phyloP scores from a whole-genome alignment of 1,284 basidiomycete species.

The Fomitopsis schrenkii region DNA sequence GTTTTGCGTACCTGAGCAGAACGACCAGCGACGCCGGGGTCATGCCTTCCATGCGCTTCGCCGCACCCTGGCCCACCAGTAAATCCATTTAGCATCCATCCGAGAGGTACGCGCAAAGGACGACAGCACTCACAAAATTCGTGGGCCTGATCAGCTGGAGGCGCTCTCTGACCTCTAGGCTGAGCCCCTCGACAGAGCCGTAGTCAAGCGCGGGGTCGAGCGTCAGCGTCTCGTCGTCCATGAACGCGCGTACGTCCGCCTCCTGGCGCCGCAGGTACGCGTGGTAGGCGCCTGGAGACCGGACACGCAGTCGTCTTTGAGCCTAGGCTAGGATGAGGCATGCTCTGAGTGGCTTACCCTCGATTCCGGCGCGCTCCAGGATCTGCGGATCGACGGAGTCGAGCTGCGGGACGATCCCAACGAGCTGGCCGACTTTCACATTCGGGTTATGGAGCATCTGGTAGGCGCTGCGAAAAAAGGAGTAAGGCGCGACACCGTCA shows the following conservation, averaged over 20 bases:
- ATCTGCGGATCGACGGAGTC: constrained; percentile 46
- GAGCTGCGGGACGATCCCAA: constrained; percentile 53
- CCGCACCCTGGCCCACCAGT: constrained; percentile 56
- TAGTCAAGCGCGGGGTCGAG: constrained; percentile 76
- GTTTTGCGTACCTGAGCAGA: constrained; percentile 54
- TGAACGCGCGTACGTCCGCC: constrained; percentile 73
- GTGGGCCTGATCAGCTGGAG: constrained; percentile 57
- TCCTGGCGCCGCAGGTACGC: constrained; percentile 65
- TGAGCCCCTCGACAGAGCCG: constrained; percentile 59
- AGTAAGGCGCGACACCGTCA: neutral
- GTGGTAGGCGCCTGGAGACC: constrained; percentile 48
- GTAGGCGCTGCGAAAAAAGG: constrained; percentile 55
- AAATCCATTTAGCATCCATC: neutral
- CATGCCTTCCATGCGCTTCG: constrained; percentile 86
- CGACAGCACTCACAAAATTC: constrained; percentile 54
- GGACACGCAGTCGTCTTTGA: neutral
- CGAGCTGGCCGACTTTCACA: constrained; percentile 45
- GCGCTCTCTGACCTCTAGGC: constrained; percentile 72
- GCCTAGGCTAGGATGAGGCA: neutral
- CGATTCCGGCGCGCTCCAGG: constrained; percentile 62
- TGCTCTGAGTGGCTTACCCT: constrained; percentile 43
- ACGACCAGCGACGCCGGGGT: constrained; percentile 68
- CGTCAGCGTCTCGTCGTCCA: constrained; percentile 69
- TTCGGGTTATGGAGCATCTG: constrained; percentile 70
- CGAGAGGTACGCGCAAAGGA: neutral